Base-by-base conservation (phyloP, 306 rosid species). In the Sicyos edulis region DNA sequence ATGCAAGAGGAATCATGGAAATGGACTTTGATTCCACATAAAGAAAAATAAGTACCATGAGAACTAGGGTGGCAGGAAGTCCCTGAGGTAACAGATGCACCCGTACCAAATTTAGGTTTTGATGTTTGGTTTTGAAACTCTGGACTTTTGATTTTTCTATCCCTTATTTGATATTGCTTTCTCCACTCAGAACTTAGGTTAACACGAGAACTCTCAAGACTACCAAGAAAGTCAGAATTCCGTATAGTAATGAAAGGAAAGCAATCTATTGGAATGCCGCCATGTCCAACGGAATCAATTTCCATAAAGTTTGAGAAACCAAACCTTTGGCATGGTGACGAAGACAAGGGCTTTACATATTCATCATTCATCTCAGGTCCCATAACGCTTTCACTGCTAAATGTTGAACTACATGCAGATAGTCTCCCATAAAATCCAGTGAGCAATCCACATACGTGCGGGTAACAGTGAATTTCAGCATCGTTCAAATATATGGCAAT, bases 1-100 rank as follows among this genome's bases (percentile, higher is more conserved):
- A 84, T 78, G 79, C 88, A 87, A n/a, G 90, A 80, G 20, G 93
- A 85, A 81, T 92, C 98, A 83, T 92, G 98, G 78, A 92, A 92
- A 84, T 90, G 88, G 57, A 81, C 77, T 78, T 81, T 84, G 71
- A 90, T 71, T 77, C 85, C 88, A 80, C 44, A 58, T 11, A 92
- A 72, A 71, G 54, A 78, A 74, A 90, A 74, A 80, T 90, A 87
- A 77, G 85, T 61, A 21, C 77, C 81, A 76, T 83, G 76, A 62
- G 45, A 68, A 83, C 53, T 68, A 73, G 77, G 62, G 32, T 66
- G 64, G 74, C 76, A 78, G 0, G 76, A 78, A 76, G 72, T 77
- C 71, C 81, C 89, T 56, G 79, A 72, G 14, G 75, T 81, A 74
- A 44, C 66, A 72, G 32, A 76, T 64, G 70, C 60, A 72, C 80